A percentile compares a stretch with the other conserved stretches of the same genome.
phyloP scores from a whole-genome alignment of 208 protist genomes.

The Endotrypanum monterogeii region DNA sequence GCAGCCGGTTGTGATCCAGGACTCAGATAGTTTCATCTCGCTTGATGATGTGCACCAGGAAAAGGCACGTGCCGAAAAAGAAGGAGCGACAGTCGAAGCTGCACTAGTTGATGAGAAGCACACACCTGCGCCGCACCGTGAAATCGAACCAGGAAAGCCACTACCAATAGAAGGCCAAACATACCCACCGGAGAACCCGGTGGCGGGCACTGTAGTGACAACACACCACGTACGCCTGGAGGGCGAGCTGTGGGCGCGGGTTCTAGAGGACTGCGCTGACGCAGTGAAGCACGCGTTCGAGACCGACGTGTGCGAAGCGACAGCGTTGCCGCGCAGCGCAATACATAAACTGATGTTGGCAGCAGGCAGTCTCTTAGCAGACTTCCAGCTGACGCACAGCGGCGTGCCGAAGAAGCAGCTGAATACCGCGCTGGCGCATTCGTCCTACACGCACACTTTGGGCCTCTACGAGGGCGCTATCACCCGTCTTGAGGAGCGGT shows the following conservation, averaged over 20 bases:
- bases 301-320: conserved; percentile 38
- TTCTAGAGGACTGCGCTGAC: conserved; percentile 28
- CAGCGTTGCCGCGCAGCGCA: conserved; percentile 1
- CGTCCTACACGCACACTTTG: conserved; percentile 21
- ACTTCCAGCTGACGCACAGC: conserved; percentile 29
- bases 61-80: background rate
- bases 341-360: conserved; percentile 20
- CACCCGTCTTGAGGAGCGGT: too few relatives aligned
- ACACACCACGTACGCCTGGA: conserved; percentile 41
- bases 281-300: conserved; percentile 40
- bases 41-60: background rate
- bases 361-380: conserved; percentile 27
- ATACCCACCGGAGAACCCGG: too few relatives aligned
- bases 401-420: conserved; percentile 17
- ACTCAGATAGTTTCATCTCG: conserved; percentile 25
- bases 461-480: conserved; percentile 15
- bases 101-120: background rate
- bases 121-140: too few relatives aligned
- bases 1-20: background rate
- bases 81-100: background rate
- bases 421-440: conserved; percentile 20
- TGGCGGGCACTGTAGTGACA: conserved; percentile 17
- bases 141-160: background rate
- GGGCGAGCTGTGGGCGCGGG: conserved; percentile 46
- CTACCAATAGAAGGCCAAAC: too few relatives aligned